These are phyloP conservation scores for Trametes hirsuta DNA, from an alignment of 1,284 basidiomycete species.

Conservation along the genomic window DNA sequence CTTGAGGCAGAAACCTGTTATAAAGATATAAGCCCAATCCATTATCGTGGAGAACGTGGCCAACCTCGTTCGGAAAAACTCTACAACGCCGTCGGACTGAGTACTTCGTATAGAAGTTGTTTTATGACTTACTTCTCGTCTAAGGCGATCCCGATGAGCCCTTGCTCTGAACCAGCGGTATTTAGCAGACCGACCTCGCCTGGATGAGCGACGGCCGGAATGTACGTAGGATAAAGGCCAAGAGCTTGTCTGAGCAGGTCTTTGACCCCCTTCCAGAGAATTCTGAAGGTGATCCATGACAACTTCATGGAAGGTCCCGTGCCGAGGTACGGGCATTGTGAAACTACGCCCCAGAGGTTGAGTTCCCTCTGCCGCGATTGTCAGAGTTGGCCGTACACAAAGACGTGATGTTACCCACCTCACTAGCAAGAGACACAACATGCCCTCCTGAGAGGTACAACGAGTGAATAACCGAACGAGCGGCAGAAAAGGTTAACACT, in stretches of 20 bases:
- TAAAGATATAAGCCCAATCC: neutral
- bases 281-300: conserved; percentile 28
- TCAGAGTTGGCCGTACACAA: neutral
- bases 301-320: conserved; percentile 8
- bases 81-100: neutral
- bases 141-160: conserved; percentile 6
- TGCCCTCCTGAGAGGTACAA: conserved; percentile 37
- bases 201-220: conserved; percentile 27
- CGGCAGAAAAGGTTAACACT: neutral
- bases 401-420: conserved; percentile 28
- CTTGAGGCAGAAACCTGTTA: conserved; percentile 18
- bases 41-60: neutral
- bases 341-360: conserved; percentile 36
- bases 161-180: conserved; percentile 4
- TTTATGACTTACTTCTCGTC: neutral
- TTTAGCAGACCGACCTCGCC: conserved; percentile 19
- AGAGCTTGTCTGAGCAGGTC: conserved; percentile 38
- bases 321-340: conserved; percentile 42
- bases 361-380: conserved; percentile 27
- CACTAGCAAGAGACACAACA: conserved; percentile 37
- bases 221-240: conserved; percentile 39
- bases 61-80: conserved; percentile 16
- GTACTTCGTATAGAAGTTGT: neutral
- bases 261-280: conserved; percentile 27
- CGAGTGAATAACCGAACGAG: neutral